Evolutionary conservation across 2,329 filamentous ascomycete genomes (phyloP), one percentile per base, ranked within the genome.

Genomic region (Exophiala oligosperma): DNA sequence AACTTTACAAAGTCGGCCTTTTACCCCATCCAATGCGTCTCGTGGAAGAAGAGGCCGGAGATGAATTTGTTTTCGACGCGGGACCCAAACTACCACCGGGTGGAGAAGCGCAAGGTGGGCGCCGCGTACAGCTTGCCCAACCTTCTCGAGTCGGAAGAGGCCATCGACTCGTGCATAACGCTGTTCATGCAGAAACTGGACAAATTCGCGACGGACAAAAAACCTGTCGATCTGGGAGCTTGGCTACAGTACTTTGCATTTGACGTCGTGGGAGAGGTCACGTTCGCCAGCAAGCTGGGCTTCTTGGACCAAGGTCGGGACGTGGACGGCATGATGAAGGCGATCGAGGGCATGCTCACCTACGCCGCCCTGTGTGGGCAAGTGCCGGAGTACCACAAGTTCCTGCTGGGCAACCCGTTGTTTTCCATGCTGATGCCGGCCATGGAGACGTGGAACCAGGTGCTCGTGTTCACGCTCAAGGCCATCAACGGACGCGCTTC

Each of bases 51-150:
- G 21, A 79, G 81, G 60, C 80, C 83, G 2, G 79, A 91, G 0
- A 83, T 84, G 40, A 91, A 88, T 3, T 81, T 94, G 14, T 92
- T 93, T 76, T 89, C 86, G 68, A 90, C 89, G 0, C 85, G 83
- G 4, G 84, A 90, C 70, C 89, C 92, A 63, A 77, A 81, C 38
- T 92, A 89, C 73, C 90, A 93, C 70, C 83, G 62, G 12, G 50
- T 60, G 21, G 62, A 61, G 44, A 64, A 64, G 56, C 54, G 62
- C 14, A 64, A 64, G 38, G 53, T 64, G 38, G 62, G 62, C 12
- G 64, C 59, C 52, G 32, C 59, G 32, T 53, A 70, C 65, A 68
- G 49, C 60, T 56, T 43, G 61, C 68, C 32, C 4, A 68, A 68
- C 43, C 61, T 68, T 7, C 60, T 66, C 14, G 49, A 69, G 2